A percentile compares a stretch with the other conserved stretches of the same genome.
Conservation (phyloP, 805 yeast genomes). For the Candida methanosorbosa region DNA sequence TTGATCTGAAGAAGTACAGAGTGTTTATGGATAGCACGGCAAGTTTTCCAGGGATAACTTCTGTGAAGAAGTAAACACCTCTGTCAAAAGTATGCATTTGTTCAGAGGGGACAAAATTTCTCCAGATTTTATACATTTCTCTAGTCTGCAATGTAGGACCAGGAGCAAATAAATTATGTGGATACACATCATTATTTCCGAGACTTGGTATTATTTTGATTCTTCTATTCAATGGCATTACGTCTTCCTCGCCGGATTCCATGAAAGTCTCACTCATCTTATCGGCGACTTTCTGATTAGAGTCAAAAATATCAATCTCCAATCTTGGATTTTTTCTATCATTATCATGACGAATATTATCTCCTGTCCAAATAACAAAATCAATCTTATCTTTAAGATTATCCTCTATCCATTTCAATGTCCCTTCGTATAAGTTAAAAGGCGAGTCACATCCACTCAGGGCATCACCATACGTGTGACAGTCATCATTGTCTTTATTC, state of each 20-base stretch:
- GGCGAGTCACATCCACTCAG: conserved; percentile 75
- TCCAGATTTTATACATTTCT: conserved; percentile 69
- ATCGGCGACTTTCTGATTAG: conserved; percentile 52
- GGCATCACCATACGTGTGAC: conserved; percentile 70
- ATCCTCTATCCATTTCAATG: conserved; percentile 57
- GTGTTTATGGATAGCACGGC: conserved; percentile 79
- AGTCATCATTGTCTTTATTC: conserved; percentile 26
- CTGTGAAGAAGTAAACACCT: conserved; percentile 68
- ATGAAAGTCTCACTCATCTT: conserved; percentile 44
- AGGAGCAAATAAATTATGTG: conserved; percentile 76
- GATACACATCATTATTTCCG: conserved; percentile 86
- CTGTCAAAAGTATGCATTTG: conserved; percentile 68
- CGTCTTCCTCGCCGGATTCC: conserved; percentile 29
- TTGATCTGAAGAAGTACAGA: conserved; percentile 61
- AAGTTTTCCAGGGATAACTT: conserved; percentile 70
- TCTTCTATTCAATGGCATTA: conserved; percentile 20
- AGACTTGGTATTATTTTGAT: conserved; percentile 55
- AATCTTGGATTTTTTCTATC: conserved; percentile 70
- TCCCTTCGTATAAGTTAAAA: conserved; percentile 45
- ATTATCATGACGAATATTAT: conserved; percentile 77
- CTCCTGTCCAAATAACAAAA: conserved; percentile 88
- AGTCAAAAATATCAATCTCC: conserved; percentile 59
- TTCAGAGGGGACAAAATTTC: conserved; percentile 61
- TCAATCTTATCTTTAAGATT: conserved; percentile 71
- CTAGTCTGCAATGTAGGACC: conserved; percentile 88